Conservation (phyloP, 1,284 basidiomycete genomes). For the Vanrija humicola region DNA sequence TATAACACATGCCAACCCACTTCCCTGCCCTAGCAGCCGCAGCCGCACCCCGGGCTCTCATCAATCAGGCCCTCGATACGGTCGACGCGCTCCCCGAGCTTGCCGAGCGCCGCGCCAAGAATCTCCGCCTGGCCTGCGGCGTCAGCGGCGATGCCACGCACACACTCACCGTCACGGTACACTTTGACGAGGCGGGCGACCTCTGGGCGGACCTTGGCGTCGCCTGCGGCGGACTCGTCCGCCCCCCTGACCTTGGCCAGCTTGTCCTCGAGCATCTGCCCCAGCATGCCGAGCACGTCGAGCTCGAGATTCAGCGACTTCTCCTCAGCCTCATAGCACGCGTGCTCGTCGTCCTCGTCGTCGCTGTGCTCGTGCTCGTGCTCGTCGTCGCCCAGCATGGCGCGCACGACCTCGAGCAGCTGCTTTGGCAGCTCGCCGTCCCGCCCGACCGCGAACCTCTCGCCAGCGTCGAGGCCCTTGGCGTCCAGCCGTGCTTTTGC, state of each 20-base stretch:
- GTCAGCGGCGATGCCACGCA: background rate
- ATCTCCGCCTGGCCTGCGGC: conserved; percentile 32
- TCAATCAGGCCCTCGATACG: conserved; percentile 32
- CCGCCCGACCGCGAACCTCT: conserved; percentile 63
- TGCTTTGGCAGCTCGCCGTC: conserved; percentile 56
- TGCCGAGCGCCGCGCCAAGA: conserved; percentile 25
- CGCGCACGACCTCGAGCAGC: conserved; percentile 58
- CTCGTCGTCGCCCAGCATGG: conserved; percentile 21
- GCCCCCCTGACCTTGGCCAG: conserved; percentile 55
- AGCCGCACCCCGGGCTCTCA: conserved; percentile 36
- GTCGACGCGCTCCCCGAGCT: conserved; percentile 30
- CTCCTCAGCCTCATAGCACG: conserved; percentile 50
- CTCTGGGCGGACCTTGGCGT: conserved; percentile 22
- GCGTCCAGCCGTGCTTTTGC: conserved; percentile 19
- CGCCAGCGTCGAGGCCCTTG: conserved; percentile 30
- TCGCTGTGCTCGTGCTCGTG: conserved; percentile 61
- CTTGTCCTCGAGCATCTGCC: conserved; percentile 61
- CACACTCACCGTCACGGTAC: conserved; percentile 35
- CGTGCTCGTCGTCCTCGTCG: conserved; percentile 48
- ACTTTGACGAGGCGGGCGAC: conserved; percentile 29
- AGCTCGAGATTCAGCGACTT: conserved; percentile 61
- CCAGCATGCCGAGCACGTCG: conserved; percentile 54
- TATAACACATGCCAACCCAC: no score
- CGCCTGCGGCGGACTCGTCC: background rate
- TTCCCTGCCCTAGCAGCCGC: conserved; percentile 20